Conservation (phyloP, 2,329 filamentous ascomycete genomes). For the Immersiporthe knoxdaviesiana region DNA sequence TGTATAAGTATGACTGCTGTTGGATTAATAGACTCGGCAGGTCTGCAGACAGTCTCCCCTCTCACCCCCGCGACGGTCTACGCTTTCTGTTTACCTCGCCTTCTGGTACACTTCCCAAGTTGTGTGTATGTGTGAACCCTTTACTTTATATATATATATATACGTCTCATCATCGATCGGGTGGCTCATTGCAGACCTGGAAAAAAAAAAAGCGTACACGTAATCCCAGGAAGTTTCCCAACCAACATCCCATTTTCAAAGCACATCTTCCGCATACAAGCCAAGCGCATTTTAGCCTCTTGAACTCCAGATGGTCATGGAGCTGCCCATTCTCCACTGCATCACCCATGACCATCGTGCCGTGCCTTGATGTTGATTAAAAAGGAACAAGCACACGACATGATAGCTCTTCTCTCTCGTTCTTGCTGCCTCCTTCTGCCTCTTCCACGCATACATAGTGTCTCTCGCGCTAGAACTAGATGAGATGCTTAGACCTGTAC, state of each 20-base stretch:
- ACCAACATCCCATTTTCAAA: constrained; percentile 22
- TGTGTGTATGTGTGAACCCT: neutral
- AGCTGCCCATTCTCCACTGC: constrained; percentile 31
- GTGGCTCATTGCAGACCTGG: constrained; percentile 14
- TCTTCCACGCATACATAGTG: neutral
- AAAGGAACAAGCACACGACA: too few relatives aligned
- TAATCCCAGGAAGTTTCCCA: constrained; percentile 13
- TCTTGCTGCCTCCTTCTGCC: neutral
- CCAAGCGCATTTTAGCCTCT: constrained; percentile 23
- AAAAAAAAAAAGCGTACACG: constrained; percentile 26
- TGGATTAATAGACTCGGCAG: neutral
- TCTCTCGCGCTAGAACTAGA: constrained; percentile 46
- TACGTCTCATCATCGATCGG: constrained; percentile 18
- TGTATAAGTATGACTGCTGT: neutral
- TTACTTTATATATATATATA: neutral
- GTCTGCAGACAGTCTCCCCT: neutral
- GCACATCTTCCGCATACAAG: constrained; percentile 16
- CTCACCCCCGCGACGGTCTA: neutral
- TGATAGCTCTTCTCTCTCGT: neutral
- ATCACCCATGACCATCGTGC: constrained; percentile 15
- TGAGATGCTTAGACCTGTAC: constrained; percentile 70
- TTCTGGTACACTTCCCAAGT: neutral
- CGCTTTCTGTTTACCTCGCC: neutral
- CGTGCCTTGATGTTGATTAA: neutral
- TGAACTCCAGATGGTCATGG: constrained; percentile 31